phyloP scores from a whole-genome alignment of 2,329 filamentous ascomycete species.

The Xylariomycetidae sp. region DNA sequence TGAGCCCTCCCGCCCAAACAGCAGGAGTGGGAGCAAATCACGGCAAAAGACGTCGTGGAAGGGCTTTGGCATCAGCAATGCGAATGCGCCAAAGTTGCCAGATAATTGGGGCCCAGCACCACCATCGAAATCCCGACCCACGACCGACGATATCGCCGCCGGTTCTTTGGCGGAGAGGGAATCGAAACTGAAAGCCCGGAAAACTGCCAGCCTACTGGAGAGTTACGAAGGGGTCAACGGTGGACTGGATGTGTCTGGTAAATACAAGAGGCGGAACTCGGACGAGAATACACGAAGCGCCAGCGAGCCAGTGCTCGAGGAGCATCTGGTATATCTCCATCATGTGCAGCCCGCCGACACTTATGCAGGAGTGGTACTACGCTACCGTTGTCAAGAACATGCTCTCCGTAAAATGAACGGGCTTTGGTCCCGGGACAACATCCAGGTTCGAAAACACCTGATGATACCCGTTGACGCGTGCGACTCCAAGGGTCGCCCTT shows the following conservation, averaged over 20 bases:
- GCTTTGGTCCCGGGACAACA: slow-evolving; percentile 89
- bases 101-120: slow-evolving; percentile 48
- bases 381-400: slow-evolving; percentile 81
- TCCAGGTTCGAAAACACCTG: slow-evolving; percentile 77
- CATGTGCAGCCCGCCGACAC: slow-evolving; percentile 79
- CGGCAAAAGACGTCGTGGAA: slow-evolving; percentile 27
- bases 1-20: slow-evolving; percentile 27
- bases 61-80: slow-evolving; percentile 17
- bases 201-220: slow-evolving; percentile 56
- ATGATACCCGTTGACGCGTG: slow-evolving; percentile 88
- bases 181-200: slow-evolving; percentile 49
- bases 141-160: slow-evolving; percentile 45
- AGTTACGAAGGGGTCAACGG: slow-evolving; percentile 57
- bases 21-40: slow-evolving; percentile 23
- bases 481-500: slow-evolving; percentile 70
- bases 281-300: slow-evolving; percentile 48
- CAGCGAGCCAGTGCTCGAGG: slow-evolving; percentile 58
- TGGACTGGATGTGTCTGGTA: slow-evolving; percentile 49
- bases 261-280: slow-evolving; percentile 63
- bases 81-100: slow-evolving; percentile 20
- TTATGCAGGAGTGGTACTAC: slow-evolving; percentile 83
- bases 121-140: slow-evolving; percentile 32
- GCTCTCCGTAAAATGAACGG: slow-evolving; percentile 83
- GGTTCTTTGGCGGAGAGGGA: slow-evolving; percentile 52
- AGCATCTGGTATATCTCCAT: slow-evolving; percentile 87